Percentiles rank a stretch among this genome's conserved stretches.
Conservation (phyloP, 768 basidiomycete species). For the Russula earlei region DNA sequence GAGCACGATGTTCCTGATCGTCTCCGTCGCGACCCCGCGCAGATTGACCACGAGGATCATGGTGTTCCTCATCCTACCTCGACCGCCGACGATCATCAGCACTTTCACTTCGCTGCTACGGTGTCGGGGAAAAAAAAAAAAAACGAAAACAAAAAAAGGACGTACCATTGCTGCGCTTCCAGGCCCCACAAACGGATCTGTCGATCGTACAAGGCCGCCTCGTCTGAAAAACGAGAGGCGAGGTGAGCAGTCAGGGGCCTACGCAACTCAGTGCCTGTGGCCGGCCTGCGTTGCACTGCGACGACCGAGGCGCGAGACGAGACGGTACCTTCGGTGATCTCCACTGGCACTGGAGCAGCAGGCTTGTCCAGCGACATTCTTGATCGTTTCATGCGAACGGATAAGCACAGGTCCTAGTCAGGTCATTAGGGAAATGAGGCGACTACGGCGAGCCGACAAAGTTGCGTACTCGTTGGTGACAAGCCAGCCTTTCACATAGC, state of each 20-base stretch:
- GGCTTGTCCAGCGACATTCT: slow-evolving; percentile 16
- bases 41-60: slow-evolving; percentile 77
- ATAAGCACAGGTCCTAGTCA: background rate
- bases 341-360: slow-evolving; percentile 20
- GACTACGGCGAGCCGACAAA: too few species aligned
- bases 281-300: too few species aligned
- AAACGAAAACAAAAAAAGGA: background rate
- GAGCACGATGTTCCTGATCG: slow-evolving; percentile 95
- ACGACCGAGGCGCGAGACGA: too few species aligned
- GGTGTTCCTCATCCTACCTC: slow-evolving; percentile 84
- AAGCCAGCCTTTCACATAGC: too few species aligned
- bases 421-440: too few species aligned
- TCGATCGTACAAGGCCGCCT: slow-evolving; percentile 87
- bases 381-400: background rate
- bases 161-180: slow-evolving; percentile 90
- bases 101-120: too few species aligned
- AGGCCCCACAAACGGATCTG: slow-evolving; percentile 98
- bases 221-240: slow-evolving; percentile 29
- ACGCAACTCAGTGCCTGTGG: background rate
- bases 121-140: too few species aligned
- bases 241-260: background rate
- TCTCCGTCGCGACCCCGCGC: slow-evolving; percentile 81
- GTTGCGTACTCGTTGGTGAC: too few species aligned
- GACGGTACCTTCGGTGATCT: slow-evolving; percentile 25
- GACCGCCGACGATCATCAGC: background rate